Evolutionary conservation across 2,329 filamentous ascomycete genomes (phyloP).

Genomic region (Talaromyces sp.): DNA sequence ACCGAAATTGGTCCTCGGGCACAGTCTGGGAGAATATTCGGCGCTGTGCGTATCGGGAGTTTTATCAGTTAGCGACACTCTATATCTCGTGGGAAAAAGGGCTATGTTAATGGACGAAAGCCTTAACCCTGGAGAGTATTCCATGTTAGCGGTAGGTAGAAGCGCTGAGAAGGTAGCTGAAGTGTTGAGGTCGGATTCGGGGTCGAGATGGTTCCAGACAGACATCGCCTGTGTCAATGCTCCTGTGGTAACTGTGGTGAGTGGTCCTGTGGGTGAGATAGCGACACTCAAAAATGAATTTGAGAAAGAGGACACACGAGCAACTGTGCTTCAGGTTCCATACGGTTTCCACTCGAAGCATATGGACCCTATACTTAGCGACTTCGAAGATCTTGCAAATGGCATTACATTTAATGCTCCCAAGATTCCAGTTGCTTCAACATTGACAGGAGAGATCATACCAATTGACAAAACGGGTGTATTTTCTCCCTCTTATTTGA

Average conservation of each 20-base stretch:
- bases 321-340: constrained; percentile 56
- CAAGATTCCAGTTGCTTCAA: constrained; percentile 42
- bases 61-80: not conserved
- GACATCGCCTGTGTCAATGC: not conserved
- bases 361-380: constrained; percentile 27
- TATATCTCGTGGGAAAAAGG: not conserved
- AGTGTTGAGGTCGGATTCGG: not conserved
- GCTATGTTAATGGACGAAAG: not conserved
- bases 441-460: constrained; percentile 41
- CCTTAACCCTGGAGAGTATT: not conserved
- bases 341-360: constrained; percentile 49
- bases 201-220: no score
- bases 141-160: not conserved
- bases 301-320: not conserved
- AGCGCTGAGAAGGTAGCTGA: no score
- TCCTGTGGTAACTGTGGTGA: not conserved
- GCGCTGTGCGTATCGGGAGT: not conserved
- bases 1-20: not conserved
- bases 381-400: constrained; percentile 36
- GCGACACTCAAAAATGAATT: no score
- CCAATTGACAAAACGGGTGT: constrained; percentile 22
- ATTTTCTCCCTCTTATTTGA: constrained; percentile 40
- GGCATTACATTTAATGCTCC: constrained; percentile 37
- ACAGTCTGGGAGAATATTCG: not conserved
- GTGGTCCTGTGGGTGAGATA: not conserved